Percentiles rank a stretch among this genome's conserved stretches.
These are phyloP conservation scores for Elongisporangium undulatum DNA, from an alignment of 352 stramenopile genomes.

Conservation along the genomic window DNA sequence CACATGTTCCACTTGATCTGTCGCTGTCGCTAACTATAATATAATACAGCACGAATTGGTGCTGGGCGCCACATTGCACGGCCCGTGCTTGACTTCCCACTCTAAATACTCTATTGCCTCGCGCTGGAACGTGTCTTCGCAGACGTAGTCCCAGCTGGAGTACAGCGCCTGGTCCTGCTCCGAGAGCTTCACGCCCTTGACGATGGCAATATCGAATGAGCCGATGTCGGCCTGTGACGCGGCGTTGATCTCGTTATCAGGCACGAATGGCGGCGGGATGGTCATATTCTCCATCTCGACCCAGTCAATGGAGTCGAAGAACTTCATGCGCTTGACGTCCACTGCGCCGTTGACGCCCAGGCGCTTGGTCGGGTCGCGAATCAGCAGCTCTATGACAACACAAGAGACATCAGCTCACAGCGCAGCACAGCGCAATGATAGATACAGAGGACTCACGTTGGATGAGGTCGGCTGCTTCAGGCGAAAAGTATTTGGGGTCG, in stretches of 20 bases:
- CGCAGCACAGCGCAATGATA: background rate
- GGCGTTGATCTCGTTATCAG: slow-evolving; percentile 83
- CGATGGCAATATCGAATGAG: slow-evolving; percentile 64
- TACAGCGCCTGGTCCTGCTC: slow-evolving; percentile 72
- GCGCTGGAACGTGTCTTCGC: slow-evolving; percentile 70
- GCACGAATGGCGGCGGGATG: slow-evolving; percentile 66
- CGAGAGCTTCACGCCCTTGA: slow-evolving; percentile 70
- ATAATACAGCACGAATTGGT: slow-evolving; percentile 69
- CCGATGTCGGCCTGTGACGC: slow-evolving; percentile 78
- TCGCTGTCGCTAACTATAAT: slow-evolving; percentile 17
- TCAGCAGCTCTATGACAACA: slow-evolving; percentile 51
- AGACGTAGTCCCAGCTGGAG: slow-evolving; percentile 68
- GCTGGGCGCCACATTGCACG: slow-evolving; percentile 54
- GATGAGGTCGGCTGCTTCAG: slow-evolving; percentile 71
- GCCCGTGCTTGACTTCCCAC: slow-evolving; percentile 77
- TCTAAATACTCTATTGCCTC: slow-evolving; percentile 81
- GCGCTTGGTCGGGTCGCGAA: slow-evolving; percentile 68
- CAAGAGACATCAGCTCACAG: slow-evolving; percentile 1
- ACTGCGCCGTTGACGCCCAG: slow-evolving; percentile 65
- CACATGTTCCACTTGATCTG: background rate
- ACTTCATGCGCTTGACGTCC: slow-evolving; percentile 77
- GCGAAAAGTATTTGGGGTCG: slow-evolving; percentile 78
- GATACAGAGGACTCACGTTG: slow-evolving; percentile 38
- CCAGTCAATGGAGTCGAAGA: slow-evolving; percentile 79
- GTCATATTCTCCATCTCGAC: slow-evolving; percentile 62